Evolutionary conservation across 208 protist genomes (phyloP), one percentile per base, ranked within the genome.

Genomic region (Crithidia mellificae): DNA sequence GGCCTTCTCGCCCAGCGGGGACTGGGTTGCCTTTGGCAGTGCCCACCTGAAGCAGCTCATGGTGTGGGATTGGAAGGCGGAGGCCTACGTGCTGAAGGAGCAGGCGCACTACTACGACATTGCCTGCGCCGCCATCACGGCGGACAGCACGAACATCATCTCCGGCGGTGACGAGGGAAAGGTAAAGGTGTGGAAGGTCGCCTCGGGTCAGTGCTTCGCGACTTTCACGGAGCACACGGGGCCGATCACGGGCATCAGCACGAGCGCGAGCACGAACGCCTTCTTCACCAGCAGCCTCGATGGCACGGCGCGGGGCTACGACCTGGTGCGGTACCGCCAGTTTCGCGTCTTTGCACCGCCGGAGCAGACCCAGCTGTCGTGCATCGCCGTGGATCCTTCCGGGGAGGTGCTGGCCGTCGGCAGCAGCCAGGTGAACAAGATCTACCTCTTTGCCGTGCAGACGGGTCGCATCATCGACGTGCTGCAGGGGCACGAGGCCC

Each of bases 101-200:
- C 93, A 97, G 82, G 82, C 88, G 2, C 95, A 98, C 80, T 95
- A 94, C 78, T 95, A 97, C 78, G 90, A 94, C 74, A 95, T 98
- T 57, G 76, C 74, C 59, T 81, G 84, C 56, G 85, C 91, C 41
- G 94, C 90, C 46, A 94, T 96, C 77, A 96, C 91, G 27, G 86
- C 85, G 20, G 93, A 97, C 78, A 87, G 91, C 62, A 80, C 72
- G 36, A 78, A 83, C 70, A 92, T 98, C 73, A 83, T 95, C 68
- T 96, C 92, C 29, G 92, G 93, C 43, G 92, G 90, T 49, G 90
- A 97, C 36, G 95, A 98, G 64, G 93, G 93, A 44, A 97, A 97
- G 72, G 86, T 98, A 34, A 98, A 98, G 78, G 88, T 97, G 32
- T 98, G 95, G 95, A 96, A 94, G 61, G 81, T 81, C 11, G 64